Conservation (phyloP, 2,329 filamentous ascomycete genomes). For the Claviceps purpurea region DNA sequence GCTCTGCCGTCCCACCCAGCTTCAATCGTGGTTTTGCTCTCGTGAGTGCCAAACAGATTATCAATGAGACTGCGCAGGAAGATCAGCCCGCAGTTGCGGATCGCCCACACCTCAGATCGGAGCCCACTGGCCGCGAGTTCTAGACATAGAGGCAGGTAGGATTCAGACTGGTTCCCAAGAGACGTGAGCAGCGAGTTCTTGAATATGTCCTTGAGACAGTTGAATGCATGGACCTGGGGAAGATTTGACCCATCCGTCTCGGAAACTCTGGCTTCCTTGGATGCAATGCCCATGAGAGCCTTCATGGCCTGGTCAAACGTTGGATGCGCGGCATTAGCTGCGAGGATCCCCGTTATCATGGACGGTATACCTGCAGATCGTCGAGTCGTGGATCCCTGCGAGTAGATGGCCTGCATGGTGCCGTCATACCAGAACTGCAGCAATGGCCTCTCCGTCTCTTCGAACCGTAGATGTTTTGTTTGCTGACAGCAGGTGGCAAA, state of each 20-base stretch:
- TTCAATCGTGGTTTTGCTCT: conserved; percentile 51
- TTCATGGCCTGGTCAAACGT: conserved; percentile 53
- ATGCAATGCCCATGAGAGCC: conserved; percentile 47
- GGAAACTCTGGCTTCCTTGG: conserved; percentile 35
- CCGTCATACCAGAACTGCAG: conserved; percentile 61
- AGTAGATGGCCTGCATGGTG: conserved; percentile 56
- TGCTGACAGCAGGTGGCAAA: conserved; percentile 69
- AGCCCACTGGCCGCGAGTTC: conserved; percentile 70
- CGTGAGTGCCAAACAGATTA: conserved; percentile 59
- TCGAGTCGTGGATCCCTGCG: conserved; percentile 70
- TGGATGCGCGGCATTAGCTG: conserved; percentile 44
- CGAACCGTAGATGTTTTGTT: conserved; percentile 32
- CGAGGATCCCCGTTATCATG: conserved; percentile 68
- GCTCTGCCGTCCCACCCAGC: conserved; percentile 51
- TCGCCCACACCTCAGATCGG: conserved; percentile 76
- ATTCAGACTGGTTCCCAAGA: conserved; percentile 59
- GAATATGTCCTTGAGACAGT: conserved; percentile 86
- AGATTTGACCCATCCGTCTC: conserved; percentile 53
- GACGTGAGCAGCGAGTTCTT: conserved; percentile 65
- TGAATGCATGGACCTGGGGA: conserved; percentile 88
- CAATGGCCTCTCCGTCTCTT: conserved; percentile 26
- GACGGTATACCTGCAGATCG: conserved; percentile 86
- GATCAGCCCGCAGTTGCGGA: conserved; percentile 85
- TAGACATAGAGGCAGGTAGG: conserved; percentile 59
- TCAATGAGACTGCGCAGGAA: conserved; percentile 78